A percentile compares a stretch with the other conserved stretches of the same genome.
These are phyloP conservation scores for Starmerella kuoi DNA, from an alignment of 805 yeast species.

Conservation along the genomic window DNA sequence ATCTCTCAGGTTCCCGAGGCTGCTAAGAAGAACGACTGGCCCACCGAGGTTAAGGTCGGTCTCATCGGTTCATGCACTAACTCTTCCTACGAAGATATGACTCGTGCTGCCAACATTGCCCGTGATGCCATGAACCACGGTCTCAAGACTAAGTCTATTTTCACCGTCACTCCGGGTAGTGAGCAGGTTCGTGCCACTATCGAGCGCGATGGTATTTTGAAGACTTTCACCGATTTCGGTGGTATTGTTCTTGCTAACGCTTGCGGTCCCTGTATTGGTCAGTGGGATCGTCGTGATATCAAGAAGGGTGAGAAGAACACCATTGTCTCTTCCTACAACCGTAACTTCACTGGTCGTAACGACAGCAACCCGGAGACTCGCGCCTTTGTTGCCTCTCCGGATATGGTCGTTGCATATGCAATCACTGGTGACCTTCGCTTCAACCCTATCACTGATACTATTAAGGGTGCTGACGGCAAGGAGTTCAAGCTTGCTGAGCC, in stretches of 20 bases:
- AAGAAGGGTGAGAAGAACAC: conserved; percentile 93
- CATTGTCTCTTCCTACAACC: conserved; percentile 92
- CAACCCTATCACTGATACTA: conserved; percentile 87
- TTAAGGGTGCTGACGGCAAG: conserved; percentile 78
- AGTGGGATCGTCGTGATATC: conserved; percentile 93
- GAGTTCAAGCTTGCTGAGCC: conserved; percentile 85
- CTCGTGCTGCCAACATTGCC: conserved; percentile 88
- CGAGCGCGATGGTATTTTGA: conserved; percentile 87
- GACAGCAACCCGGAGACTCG: conserved; percentile 97
- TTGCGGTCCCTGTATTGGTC: conserved; percentile 99
- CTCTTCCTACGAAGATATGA: conserved; percentile 97
- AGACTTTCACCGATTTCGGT: conserved; percentile 80
- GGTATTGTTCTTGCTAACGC: conserved; percentile 94
- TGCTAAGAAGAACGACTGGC: conserved; percentile 83
- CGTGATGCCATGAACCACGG: conserved; percentile 86
- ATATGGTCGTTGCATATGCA: conserved; percentile 88
- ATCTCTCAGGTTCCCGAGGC: conserved; percentile 73
- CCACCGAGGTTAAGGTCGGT: conserved; percentile 83
- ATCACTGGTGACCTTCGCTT: conserved; percentile 92
- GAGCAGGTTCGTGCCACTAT: conserved; percentile 98
- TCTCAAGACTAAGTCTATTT: conserved; percentile 79
- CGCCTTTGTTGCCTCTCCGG: conserved; percentile 96
- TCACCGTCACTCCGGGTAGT: conserved; percentile 94
- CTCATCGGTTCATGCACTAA: conserved; percentile 97
- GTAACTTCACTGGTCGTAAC: conserved; percentile 95